Conservation (phyloP, 108 stramenopile species). For the Pseudonitzschia delicatissima region DNA sequence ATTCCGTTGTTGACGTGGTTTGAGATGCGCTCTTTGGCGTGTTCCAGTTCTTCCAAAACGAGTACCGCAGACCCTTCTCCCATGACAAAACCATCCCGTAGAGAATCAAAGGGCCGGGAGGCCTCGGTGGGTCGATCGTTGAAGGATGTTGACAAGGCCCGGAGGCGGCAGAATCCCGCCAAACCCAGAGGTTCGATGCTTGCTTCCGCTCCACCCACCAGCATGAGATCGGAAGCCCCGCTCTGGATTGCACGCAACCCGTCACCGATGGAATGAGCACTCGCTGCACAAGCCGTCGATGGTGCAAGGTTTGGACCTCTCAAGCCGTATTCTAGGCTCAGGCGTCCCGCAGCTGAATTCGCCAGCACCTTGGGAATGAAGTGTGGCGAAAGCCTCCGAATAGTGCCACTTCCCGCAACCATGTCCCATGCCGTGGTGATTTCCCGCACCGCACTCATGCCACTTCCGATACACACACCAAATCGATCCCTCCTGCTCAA, state of each 20-base stretch:
- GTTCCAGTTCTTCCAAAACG: slow-evolving; percentile 87
- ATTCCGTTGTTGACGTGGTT: not conserved
- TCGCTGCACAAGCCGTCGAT: slow-evolving; percentile 94
- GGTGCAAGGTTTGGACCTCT: slow-evolving; percentile 82
- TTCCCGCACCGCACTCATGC: slow-evolving; percentile 90
- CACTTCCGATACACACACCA: slow-evolving; percentile 83
- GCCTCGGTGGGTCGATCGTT: slow-evolving; percentile 44
- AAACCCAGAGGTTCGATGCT: slow-evolving; percentile 86
- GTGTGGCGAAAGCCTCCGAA: slow-evolving; percentile 76
- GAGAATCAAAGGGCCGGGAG: slow-evolving; percentile 87
- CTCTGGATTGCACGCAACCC: slow-evolving; percentile 81
- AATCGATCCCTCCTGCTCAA: slow-evolving; percentile 31
- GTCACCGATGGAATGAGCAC: slow-evolving; percentile 92
- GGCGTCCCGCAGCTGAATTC: slow-evolving; percentile 82
- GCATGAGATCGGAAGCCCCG: slow-evolving; percentile 87
- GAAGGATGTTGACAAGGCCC: slow-evolving; percentile 73
- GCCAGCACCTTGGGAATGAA: slow-evolving; percentile 93
- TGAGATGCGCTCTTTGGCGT: slow-evolving; percentile 73
- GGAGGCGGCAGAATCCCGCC: slow-evolving; percentile 90
- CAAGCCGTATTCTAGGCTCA: slow-evolving; percentile 68
- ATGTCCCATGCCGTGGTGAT: slow-evolving; percentile 43
- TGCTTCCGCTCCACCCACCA: slow-evolving; percentile 95
- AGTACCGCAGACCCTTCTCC: slow-evolving; percentile 92
- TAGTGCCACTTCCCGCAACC: slow-evolving; percentile 25
- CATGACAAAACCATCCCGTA: slow-evolving; percentile 92